A percentile compares a stretch with the other conserved stretches of the same genome.
These are phyloP conservation scores for Lasiosphaeris hirsuta DNA, from an alignment of 495 filamentous ascomycete genomes.

Conservation along the genomic window DNA sequence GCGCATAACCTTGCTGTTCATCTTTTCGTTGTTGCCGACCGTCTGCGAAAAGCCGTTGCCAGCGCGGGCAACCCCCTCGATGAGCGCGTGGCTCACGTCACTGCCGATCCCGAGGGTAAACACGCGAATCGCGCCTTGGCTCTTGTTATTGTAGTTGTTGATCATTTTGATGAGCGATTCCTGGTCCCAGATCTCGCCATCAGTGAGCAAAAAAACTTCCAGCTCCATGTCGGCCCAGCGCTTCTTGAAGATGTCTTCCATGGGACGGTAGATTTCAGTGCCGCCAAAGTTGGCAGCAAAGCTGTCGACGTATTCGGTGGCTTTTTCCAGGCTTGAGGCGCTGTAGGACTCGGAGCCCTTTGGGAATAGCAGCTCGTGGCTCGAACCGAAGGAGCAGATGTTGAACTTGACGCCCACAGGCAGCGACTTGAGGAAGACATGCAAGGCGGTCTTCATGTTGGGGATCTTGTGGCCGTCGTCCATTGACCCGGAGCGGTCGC, in stretches of 20 bases:
- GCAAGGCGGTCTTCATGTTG: slow-evolving; percentile 55
- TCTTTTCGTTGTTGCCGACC: slow-evolving; percentile 54
- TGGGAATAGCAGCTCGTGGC: slow-evolving; percentile 54
- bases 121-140: slow-evolving; percentile 53
- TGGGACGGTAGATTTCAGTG: slow-evolving; percentile 59
- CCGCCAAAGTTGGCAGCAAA: slow-evolving; percentile 59
- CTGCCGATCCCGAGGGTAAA: slow-evolving; percentile 66
- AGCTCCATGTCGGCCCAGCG: slow-evolving; percentile 51
- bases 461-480: slow-evolving; percentile 40
- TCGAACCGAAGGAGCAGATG: slow-evolving; percentile 65
- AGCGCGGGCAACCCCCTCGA: slow-evolving; percentile 64
- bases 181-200: slow-evolving; percentile 66
- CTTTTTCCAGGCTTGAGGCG: slow-evolving; percentile 46
- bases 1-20: slow-evolving; percentile 60
- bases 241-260: slow-evolving; percentile 50
- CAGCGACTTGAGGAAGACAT: slow-evolving; percentile 67
- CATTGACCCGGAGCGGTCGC: slow-evolving; percentile 70
- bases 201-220: slow-evolving; percentile 67
- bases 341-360: slow-evolving; percentile 53
- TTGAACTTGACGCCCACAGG: slow-evolving; percentile 68
- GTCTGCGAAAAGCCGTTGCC: slow-evolving; percentile 66
- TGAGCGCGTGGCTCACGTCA: slow-evolving; percentile 57
- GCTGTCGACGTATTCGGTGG: slow-evolving; percentile 45
- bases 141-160: slow-evolving; percentile 43
- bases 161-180: slow-evolving; percentile 53